Evolutionary conservation across 179 eudicot genomes (phyloP), one percentile per base, ranked within the genome.

Genomic region (Beta macrorhiza): DNA sequence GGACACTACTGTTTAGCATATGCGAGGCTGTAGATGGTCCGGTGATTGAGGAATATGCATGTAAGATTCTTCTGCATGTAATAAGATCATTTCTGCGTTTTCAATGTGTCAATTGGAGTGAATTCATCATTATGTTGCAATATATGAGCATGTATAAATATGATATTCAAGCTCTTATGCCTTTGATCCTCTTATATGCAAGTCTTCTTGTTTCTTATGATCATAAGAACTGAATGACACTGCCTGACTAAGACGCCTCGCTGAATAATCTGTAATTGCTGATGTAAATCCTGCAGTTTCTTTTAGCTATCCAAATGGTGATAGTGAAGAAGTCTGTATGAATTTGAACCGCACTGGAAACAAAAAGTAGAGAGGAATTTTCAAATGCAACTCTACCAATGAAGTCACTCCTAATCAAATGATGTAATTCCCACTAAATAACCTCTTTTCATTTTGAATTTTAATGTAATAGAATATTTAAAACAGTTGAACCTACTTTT

Each of bases 371-470:
- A 96, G 96, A 79, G 93, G 91, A 82, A 87, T 91, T 76, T 90
- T 92, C 89, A 95, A 89, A 79, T 80, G 83, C 81, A 86, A 92
- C 84, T 88, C 97, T 22, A 83, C 75, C 32, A 85, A 87, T 70
- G 98, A 96, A 86, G 86, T 96, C 82, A 94, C 98, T 83, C 93
- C 99, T 37, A 91, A 78, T 76, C 97, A 92, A 84, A 96, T 96
- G 97, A 92, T 91, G 97, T 94, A 82, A 67, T 42, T 51, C 56
- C 55, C 55, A 51, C 74, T 67, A n/a, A 20, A 64, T 1, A 52
- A 75, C 16, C 20, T 78, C 42, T 80, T 14, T 16, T 29, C 74
- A 45, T 1, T 52, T 15, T 56, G 7, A n/a, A 72, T 25, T 17
- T 58, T 5, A 8, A 15, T 47, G 16, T 74, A 19, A 45, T 44